These are phyloP conservation scores for Rhodotorula mucilaginosa DNA, from an alignment of 1,284 basidiomycete species.

Conservation along the genomic window DNA sequence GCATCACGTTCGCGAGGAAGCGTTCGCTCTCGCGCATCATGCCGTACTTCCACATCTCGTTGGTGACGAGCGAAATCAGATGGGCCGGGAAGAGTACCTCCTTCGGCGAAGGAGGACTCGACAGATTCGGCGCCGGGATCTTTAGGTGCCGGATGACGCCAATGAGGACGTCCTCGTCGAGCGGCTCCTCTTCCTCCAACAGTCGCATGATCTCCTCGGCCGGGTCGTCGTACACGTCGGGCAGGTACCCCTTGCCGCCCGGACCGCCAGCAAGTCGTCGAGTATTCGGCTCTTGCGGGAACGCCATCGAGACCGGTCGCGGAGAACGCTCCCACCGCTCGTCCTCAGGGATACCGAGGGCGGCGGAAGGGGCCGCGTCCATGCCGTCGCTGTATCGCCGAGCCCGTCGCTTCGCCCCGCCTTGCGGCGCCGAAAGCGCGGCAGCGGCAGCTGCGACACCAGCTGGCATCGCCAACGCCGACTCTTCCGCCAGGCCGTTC, in stretches of 20 bases:
- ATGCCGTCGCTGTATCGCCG: constrained; percentile 78
- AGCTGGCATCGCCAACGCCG: neutral
- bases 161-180: constrained; percentile 92
- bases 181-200: constrained; percentile 82
- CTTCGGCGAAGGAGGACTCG: constrained; percentile 88
- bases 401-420: constrained; percentile 25
- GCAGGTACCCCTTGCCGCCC: constrained; percentile 64
- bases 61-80: constrained; percentile 92
- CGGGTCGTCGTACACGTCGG: constrained; percentile 67
- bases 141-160: constrained; percentile 88
- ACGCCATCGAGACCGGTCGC: constrained; percentile 86
- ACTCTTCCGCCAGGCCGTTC: constrained; percentile 5
- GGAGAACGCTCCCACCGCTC: constrained; percentile 65
- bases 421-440: constrained; percentile 24
- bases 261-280: constrained; percentile 55
- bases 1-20: constrained; percentile 99
- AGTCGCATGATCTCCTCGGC: constrained; percentile 93
- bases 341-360: constrained; percentile 66
- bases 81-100: constrained; percentile 99
- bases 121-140: constrained; percentile 85
- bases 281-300: constrained; percentile 69
- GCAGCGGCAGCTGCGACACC: constrained; percentile 44
- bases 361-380: constrained; percentile 59
- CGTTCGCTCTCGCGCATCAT: constrained; percentile 95
- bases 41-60: constrained; percentile 99